These are phyloP conservation scores for Hippophae gyantsensis DNA, from an alignment of 306 rosid species.

Conservation along the genomic window DNA sequence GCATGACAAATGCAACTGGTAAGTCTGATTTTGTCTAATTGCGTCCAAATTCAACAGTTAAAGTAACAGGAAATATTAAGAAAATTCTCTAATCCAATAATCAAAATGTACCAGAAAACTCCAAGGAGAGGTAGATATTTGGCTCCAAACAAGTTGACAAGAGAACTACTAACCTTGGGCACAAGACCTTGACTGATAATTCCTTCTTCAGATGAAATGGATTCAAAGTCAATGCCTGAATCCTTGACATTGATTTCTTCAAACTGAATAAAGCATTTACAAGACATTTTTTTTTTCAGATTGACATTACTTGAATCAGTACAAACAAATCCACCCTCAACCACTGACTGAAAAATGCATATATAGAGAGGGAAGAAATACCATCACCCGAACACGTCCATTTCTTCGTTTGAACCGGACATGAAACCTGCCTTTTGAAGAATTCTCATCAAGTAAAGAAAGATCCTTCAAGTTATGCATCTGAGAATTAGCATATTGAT, in stretches of 20 bases:
- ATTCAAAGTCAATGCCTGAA: constrained; percentile 41
- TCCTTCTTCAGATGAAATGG: constrained; percentile 46
- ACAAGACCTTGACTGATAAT: constrained; percentile 39
- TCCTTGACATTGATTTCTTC: constrained; percentile 58
- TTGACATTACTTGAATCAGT: not conserved
- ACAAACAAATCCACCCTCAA: not conserved
- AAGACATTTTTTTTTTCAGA: constrained; percentile 7
- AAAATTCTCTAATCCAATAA: no score
- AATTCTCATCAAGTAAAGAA: constrained; percentile 32
- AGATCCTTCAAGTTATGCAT: constrained; percentile 25
- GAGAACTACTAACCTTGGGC: constrained; percentile 61
- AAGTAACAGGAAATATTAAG: no score
- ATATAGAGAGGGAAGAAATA: constrained; percentile 25
- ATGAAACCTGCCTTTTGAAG: constrained; percentile 56
- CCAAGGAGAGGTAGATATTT: not conserved
- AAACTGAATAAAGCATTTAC: constrained; percentile 28
- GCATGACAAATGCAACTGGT: no score
- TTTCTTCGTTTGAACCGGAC: constrained; percentile 81
- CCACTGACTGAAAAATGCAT: constrained; percentile 6
- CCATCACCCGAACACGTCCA: constrained; percentile 86
- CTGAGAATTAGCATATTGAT: constrained; percentile 34
- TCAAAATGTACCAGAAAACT: not conserved
- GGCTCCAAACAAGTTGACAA: not conserved
- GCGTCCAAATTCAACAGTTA: no score
- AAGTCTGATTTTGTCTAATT: no score